Conservation (phyloP, 75 land plant species). For the Azolla pinnata region DNA sequence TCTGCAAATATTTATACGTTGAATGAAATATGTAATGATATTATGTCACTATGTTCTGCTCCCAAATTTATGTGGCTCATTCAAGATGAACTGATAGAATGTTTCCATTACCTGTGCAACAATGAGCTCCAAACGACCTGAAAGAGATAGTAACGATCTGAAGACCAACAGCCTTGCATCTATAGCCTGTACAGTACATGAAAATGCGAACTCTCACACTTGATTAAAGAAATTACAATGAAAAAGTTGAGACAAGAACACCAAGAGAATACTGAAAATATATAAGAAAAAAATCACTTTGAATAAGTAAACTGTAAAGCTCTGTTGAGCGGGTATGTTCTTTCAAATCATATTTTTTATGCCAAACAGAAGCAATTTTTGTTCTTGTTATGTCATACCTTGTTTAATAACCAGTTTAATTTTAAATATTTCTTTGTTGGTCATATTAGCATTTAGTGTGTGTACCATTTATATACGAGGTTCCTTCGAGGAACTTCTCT, state of each 20-base stretch:
- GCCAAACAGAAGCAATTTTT: too few relatives aligned
- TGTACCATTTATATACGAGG: too few relatives aligned
- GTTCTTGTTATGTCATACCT: too few relatives aligned
- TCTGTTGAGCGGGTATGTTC: background rate
- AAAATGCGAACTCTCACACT: background rate
- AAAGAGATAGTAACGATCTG: slow-evolving; percentile 42
- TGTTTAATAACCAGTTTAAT: too few relatives aligned
- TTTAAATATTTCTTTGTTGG: too few relatives aligned
- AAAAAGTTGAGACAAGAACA: background rate
- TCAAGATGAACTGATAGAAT: background rate
- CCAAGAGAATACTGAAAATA: background rate
- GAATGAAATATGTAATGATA: too few relatives aligned
- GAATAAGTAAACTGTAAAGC: background rate
- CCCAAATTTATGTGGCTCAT: background rate
- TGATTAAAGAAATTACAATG: background rate
- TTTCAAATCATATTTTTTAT: background rate
- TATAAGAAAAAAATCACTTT: background rate
- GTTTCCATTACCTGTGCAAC: slow-evolving; percentile 42
- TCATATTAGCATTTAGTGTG: too few relatives aligned
- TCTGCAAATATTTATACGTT: too few relatives aligned
- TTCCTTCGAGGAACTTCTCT: too few relatives aligned
- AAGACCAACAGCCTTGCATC: slow-evolving; percentile 28
- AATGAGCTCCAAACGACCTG: slow-evolving; percentile 60
- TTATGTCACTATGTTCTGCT: background rate
- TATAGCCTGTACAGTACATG: slow-evolving; percentile 9